Base-by-base conservation (phyloP, 176 grass and related monocot genomes). In the Oryza meyeriana region DNA sequence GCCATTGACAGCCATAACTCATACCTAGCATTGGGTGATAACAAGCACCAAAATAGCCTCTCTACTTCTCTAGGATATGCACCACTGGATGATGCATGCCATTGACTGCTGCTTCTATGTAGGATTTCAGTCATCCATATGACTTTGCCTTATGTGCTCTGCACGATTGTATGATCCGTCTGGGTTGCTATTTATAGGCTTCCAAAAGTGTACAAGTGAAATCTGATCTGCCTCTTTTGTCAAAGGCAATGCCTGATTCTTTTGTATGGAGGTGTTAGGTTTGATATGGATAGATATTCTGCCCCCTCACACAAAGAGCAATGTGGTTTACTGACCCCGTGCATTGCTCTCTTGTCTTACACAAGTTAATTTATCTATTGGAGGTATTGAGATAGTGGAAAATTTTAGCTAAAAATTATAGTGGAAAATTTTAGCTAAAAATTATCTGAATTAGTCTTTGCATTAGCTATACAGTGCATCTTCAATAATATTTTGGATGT, bases 211-310 rank as follows among this genome's bases (percentile, higher is more conserved):
- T 63, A 22, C 13, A 27, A 12, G 62, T 16, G 48, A 85, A 65
- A 87, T 79, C 39, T 79, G 73, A 25, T 74, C 55, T 91, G 26
- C 62, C 36, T 71, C 42, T 84, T 86, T 84, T 71, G 4, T 36
- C 78, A 85, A 79, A 83, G 64, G 64, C 27, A 75, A 70, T 82
- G 44, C 79, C 8, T 34, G 61, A 55, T 71, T 72, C 72, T 58
- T 64, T 81, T 85, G 9, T 33, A 57, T 89, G 44, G 40, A 85
- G 6, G 18, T 76, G 76, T 76, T 90, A 91, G 80, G 84, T 86
- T 74, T 76, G 89, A 84, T 84, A 86, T 64, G 69, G 79, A 18
- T 40, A 75, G 63, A 70, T 81, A 78, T 61, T 80, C 71, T 77
- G 17, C 47, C 64, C 71, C 16, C 39, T 80, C 74, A 8, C 81